Percentiles rank a stretch among this genome's conserved stretches.
Conservation (phyloP, 768 basidiomycete species). For the Tricholoma furcatifolium region DNA sequence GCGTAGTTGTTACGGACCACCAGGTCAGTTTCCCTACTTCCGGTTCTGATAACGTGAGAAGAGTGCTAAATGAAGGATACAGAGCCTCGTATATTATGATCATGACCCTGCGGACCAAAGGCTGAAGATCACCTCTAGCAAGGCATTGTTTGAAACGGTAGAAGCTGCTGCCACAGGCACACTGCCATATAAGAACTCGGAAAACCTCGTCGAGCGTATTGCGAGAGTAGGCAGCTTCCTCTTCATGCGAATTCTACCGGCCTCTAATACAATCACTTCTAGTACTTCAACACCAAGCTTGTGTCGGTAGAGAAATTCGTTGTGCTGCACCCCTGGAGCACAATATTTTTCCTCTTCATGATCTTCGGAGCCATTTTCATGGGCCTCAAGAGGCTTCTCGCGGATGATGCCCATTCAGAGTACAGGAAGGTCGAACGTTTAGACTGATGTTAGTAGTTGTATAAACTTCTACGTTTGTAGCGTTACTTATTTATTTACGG, state of each 20-base stretch:
- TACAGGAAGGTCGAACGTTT: constrained; percentile 29
- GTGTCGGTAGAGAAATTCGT: constrained; percentile 34
- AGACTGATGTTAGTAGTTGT: constrained; percentile 27
- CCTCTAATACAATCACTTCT: neutral
- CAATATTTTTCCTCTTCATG: constrained; percentile 29
- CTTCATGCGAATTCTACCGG: neutral
- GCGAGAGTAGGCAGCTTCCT: constrained; percentile 48
- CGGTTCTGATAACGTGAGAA: neutral
- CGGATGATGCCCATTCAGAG: constrained; percentile 20
- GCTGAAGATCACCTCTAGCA: constrained; percentile 52
- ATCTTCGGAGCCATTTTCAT: constrained; percentile 29
- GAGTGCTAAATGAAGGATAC: constrained; percentile 2
- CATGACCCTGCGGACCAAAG: constrained; percentile 51
- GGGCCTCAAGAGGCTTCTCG: constrained; percentile 22
- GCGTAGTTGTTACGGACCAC: constrained; percentile 80
- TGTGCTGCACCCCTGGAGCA: constrained; percentile 30
- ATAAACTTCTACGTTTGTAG: no score
- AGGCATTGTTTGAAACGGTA: constrained; percentile 64
- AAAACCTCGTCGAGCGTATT: constrained; percentile 65
- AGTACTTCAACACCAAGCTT: constrained; percentile 45
- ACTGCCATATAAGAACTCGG: constrained; percentile 59
- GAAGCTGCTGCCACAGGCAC: constrained; percentile 59
- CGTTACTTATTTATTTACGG: no score
- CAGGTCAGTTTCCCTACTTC: constrained; percentile 42
- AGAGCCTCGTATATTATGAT: constrained; percentile 81